These are phyloP conservation scores for Paulownia fortunei DNA, from an alignment of 257 asterid genomes.

Conservation along the genomic window DNA sequence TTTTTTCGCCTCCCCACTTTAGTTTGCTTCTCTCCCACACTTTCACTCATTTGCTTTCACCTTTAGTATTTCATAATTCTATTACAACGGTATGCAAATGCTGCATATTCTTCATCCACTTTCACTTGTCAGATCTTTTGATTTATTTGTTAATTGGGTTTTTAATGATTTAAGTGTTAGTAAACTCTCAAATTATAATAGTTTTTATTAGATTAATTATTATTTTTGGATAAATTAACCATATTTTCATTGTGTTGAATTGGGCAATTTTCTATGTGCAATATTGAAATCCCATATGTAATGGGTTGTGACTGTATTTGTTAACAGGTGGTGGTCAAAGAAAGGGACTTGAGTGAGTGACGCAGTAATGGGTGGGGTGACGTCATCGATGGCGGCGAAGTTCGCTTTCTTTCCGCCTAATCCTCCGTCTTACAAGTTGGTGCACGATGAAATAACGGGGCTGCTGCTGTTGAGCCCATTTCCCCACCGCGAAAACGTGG, in stretches of 20 bases:
- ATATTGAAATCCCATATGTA: neutral
- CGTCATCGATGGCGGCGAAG: constrained; percentile 99
- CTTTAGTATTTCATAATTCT: constrained; percentile 1
- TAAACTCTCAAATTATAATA: neutral
- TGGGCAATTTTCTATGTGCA: neutral
- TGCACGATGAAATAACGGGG: constrained; percentile 78
- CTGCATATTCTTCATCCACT: neutral
- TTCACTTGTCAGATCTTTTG: neutral
- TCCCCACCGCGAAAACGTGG: constrained; percentile 95
- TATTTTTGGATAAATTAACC: neutral
- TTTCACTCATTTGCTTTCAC: constrained; percentile 31
- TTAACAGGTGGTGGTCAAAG: constrained; percentile 15
- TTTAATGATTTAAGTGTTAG: neutral
- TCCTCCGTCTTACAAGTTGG: constrained; percentile 90
- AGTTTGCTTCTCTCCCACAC: constrained; percentile 43
- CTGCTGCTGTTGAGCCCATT: constrained; percentile 77
- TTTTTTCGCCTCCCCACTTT: constrained; percentile 26
- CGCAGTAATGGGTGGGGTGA: constrained; percentile 83
- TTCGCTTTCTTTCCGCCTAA: constrained; percentile 94
- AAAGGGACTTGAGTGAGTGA: neutral
- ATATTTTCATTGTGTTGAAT: neutral
- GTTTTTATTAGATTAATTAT: no score
- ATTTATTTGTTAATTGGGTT: neutral
- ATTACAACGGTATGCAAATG: constrained; percentile 35
- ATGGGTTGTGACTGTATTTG: neutral